Evolutionary conservation across 768 basidiomycete species (phyloP).

Genomic region (Pulveroboletus ravenelii): DNA sequence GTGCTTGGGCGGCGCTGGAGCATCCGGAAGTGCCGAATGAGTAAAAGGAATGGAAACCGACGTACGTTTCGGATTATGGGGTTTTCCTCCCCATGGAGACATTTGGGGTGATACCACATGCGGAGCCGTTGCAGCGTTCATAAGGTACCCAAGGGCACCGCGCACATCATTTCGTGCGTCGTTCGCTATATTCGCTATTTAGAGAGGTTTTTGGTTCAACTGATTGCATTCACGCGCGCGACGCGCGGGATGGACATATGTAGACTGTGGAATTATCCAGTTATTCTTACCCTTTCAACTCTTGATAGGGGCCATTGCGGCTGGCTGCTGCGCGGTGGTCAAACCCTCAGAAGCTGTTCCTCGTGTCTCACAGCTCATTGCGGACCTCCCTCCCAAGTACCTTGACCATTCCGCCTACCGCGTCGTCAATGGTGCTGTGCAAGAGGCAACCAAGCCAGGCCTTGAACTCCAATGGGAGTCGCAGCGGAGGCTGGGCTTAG

Average conservation of each 20-base stretch:
- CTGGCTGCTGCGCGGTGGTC: conserved; percentile 63
- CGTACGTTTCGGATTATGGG: conserved; percentile 18
- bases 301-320: conserved; percentile 66
- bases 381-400: conserved; percentile 52
- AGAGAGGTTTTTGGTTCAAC: too few relatives aligned
- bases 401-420: conserved; percentile 47
- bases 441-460: conserved; percentile 35
- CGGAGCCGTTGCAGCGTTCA: conserved; percentile 27
- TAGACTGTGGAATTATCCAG: too few relatives aligned
- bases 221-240: not conserved
- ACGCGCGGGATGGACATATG: not conserved
- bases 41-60: conserved; percentile 50
- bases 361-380: conserved; percentile 44
- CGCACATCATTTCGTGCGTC: conserved; percentile 54
- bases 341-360: conserved; percentile 62
- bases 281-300: conserved; percentile 51
- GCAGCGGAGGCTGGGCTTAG: too few relatives aligned
- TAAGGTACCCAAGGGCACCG: conserved; percentile 58
- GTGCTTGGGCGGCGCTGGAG: too few relatives aligned
- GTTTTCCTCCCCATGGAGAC: not conserved
- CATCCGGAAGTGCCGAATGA: conserved; percentile 31
- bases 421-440: conserved; percentile 47
- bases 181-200: not conserved
- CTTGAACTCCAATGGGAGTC: too few relatives aligned
- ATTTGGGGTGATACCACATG: not conserved